Evolutionary conservation across 345 rosid genomes (phyloP).

Genomic region (Brassica incana): DNA sequence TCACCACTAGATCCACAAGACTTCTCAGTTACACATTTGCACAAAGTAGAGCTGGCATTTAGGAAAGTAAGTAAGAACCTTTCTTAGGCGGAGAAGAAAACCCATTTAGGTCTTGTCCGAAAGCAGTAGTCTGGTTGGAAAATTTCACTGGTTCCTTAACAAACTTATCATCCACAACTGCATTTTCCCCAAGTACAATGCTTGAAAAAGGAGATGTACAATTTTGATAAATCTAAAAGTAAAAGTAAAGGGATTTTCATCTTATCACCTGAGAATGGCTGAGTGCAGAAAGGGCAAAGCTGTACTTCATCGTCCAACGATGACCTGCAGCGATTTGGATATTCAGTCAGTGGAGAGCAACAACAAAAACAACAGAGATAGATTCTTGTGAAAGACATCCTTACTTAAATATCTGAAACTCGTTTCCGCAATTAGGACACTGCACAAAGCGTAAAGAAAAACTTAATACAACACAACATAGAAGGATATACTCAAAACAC

Average conservation of each 20-base stretch:
- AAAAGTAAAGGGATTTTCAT: background rate
- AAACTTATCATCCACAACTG: slow-evolving; percentile 82
- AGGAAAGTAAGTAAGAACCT: background rate
- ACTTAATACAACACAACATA: background rate
- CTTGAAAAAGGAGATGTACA: background rate
- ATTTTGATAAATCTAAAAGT: background rate
- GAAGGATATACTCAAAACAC: slow-evolving; percentile 1
- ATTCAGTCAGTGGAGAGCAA: background rate
- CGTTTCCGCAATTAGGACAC: slow-evolving; percentile 98
- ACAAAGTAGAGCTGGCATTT: background rate
- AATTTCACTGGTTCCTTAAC: slow-evolving; percentile 71
- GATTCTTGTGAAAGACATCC: slow-evolving; percentile 24
- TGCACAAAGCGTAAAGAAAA: slow-evolving; percentile 46
- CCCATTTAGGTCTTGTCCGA: background rate
- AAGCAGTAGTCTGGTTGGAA: slow-evolving; percentile 44
- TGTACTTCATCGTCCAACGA: slow-evolving; percentile 76
- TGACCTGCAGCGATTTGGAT: slow-evolving; percentile 51
- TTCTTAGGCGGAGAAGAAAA: background rate
- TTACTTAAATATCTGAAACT: slow-evolving; percentile 91
- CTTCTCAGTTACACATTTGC: background rate
- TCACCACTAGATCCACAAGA: background rate
- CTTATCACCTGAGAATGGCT: slow-evolving; percentile 81
- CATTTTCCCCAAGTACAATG: slow-evolving; percentile 13
- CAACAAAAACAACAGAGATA: background rate
- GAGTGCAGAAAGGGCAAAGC: slow-evolving; percentile 86